A percentile compares a stretch with the other conserved stretches of the same genome.
These are phyloP conservation scores for Colletotrichum orchidophilum DNA, from an alignment of 2,329 filamentous ascomycete genomes.

Conservation along the genomic window DNA sequence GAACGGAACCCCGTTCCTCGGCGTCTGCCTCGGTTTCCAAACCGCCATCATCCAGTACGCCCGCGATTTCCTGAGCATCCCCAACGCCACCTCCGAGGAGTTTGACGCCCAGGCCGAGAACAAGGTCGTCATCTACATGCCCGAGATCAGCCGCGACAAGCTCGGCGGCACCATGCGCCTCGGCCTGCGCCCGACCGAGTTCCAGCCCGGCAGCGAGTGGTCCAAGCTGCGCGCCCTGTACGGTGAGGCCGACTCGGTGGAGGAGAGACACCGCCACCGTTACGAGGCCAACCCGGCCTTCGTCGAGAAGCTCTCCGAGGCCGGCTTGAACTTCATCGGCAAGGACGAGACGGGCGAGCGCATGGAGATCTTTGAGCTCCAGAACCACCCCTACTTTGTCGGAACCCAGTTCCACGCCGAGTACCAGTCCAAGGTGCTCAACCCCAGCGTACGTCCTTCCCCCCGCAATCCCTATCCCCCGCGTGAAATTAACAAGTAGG, in stretches of 20 bases:
- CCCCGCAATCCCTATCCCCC: slow-evolving; percentile 61
- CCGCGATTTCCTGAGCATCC: slow-evolving; percentile 75
- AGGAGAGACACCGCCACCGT: slow-evolving; percentile 86
- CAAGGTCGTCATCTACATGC: slow-evolving; percentile 89
- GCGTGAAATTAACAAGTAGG: slow-evolving; percentile 41
- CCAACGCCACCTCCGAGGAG: slow-evolving; percentile 65
- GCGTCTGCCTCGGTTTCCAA: slow-evolving; percentile 91
- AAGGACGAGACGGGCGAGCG: slow-evolving; percentile 82
- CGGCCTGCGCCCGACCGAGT: slow-evolving; percentile 77
- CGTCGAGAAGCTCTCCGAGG: slow-evolving; percentile 72
- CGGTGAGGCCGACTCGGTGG: slow-evolving; percentile 62
- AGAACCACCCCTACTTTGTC: slow-evolving; percentile 86
- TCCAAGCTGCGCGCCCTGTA: slow-evolving; percentile 81
- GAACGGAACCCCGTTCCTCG: slow-evolving; percentile 83
- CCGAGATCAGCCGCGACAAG: slow-evolving; percentile 80
- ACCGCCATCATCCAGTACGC: slow-evolving; percentile 91
- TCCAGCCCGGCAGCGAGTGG: slow-evolving; percentile 82
- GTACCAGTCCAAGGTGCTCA: slow-evolving; percentile 79
- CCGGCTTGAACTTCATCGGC: slow-evolving; percentile 79
- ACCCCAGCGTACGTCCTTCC: slow-evolving; percentile 66
- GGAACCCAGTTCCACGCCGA: slow-evolving; percentile 88
- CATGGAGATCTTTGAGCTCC: slow-evolving; percentile 86
- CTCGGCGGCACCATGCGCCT: slow-evolving; percentile 90
- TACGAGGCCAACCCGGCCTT: slow-evolving; percentile 91
- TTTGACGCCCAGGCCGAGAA: slow-evolving; percentile 66